Base-by-base conservation (phyloP, 225 moss, liverwort and hornwort genomes). In the Neckera pumila region DNA sequence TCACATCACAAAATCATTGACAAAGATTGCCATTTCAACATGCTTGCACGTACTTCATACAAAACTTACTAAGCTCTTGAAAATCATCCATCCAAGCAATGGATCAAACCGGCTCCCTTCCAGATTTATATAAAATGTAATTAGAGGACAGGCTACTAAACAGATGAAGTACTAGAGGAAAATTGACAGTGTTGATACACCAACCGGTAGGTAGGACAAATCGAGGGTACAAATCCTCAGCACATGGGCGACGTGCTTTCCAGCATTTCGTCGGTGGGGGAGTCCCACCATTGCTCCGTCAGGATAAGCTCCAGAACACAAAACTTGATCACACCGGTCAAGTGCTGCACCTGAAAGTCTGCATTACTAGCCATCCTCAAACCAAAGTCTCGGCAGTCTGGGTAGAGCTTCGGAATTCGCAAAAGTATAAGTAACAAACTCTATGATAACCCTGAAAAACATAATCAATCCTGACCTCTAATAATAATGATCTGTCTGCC, bases 161-260 rank as follows among this genome's bases (percentile, higher is more conserved):
- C 36, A 77, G 15, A 12, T n/a, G 77, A 25, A 53, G 15, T 15
- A 14, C 36, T 25, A 6, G n/a, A 59, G 43, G 33, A 31, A 33
- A 43, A 20, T 81, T 81, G 61, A 45, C 42, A 13, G 42, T 51
- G 80, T 43, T 14, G 42, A 60, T 43, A 9, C 60, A 42, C 60
- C 80, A 43, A 33, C 61, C 42, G 61, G 61, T 45, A 43, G 80
- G 80, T 63, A 22, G 47, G 63, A 47, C 45, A 12, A n/a, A 63
- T 38, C 57, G n/a, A 38, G 40, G 49, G 85, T 90, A 76, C 90
- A 38, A 90, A 76, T 43, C 76, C 88, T 7, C 49, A 34, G 71
- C 83, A 89, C 89, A 84, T 86, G 89, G 89, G 79, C 66, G 60
- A 65, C 43, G 61, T 76, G 76, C 80, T 87, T 89, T 87, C 80